Evolutionary conservation across 768 basidiomycete species (phyloP), one percentile per base, ranked within the genome.

Genomic region (Hebeloma cylindrosporum): DNA sequence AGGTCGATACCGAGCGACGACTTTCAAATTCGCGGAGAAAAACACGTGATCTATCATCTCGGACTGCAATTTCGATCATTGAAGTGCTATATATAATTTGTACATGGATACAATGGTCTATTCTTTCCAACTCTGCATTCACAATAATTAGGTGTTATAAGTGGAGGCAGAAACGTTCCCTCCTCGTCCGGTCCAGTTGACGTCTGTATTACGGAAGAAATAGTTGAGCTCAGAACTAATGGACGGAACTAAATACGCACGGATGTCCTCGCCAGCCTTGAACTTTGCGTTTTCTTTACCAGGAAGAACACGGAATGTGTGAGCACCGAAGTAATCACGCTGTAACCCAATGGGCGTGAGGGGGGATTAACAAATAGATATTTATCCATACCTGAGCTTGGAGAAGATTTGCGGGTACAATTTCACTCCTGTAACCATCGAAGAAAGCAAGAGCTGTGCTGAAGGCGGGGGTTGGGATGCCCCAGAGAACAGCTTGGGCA

Each of bases 291-390:
- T 95, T 71, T 93, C 93, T 71, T 88, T 88, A 42, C 94, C 93
- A 43, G 93, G 85, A 27, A 92, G 74, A 47, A 97, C 93, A 42
- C 83, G 80, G 91, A 96, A 98, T 43, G 95, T 97, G 76, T 97
- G 95, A 32, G 94, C 91, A 69, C 96, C 95, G 66, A 99, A 99
- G 81, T 94, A 99, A 64, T 99, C 95, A 65, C 95, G 92, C 85
- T 88, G 5, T 21, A 33, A 47, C 6, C 30, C 35, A 46, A 36
- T n/a, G 22, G 5, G 26, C 42, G 21, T 13, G 11, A 31, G 4
- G 37, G 27, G 18, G 7, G 30, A 8, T 23, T 25, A 21, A n/a
- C 3, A 18, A 30, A 26, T 27, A 18, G 2, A 14, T 3, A 3
- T 13, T 18, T 28, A 3, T 21, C 62, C 67, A 20, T 48, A 85